phyloP scores from a whole-genome alignment of 2,329 filamentous ascomycete genomes.

The Cadophora sp. region DNA sequence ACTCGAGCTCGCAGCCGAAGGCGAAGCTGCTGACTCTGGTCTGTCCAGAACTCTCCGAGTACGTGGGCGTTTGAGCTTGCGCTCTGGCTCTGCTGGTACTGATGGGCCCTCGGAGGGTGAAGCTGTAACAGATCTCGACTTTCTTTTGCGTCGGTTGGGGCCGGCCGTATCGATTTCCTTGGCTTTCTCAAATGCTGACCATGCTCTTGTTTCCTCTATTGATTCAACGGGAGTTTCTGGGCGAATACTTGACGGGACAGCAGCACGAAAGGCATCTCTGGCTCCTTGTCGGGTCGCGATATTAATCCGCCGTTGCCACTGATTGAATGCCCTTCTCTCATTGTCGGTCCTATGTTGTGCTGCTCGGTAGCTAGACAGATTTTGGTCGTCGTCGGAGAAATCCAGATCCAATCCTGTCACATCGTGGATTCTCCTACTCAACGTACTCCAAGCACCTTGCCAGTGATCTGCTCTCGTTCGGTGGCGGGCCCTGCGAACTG shows the following conservation, averaged over 20 bases:
- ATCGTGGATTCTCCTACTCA: slow-evolving; percentile 68
- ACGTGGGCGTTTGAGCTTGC: slow-evolving; percentile 86
- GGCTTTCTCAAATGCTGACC: slow-evolving; percentile 89
- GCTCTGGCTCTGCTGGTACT: slow-evolving; percentile 71
- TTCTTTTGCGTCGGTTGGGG: slow-evolving; percentile 73
- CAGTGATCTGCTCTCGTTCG: slow-evolving; percentile 80
- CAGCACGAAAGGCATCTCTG: slow-evolving; percentile 72
- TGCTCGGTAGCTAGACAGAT: slow-evolving; percentile 58
- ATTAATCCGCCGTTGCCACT: slow-evolving; percentile 84
- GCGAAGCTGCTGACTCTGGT: slow-evolving; percentile 48
- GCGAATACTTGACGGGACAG: slow-evolving; percentile 67
- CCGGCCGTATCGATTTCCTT: slow-evolving; percentile 66
- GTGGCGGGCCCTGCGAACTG: slow-evolving; percentile 60
- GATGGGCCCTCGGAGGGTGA: slow-evolving; percentile 68
- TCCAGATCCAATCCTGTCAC: slow-evolving; percentile 79
- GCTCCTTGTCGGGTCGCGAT: slow-evolving; percentile 83
- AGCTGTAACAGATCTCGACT: slow-evolving; percentile 70
- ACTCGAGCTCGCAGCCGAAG: slow-evolving; percentile 45
- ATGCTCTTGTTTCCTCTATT: slow-evolving; percentile 79
- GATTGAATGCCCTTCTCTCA: slow-evolving; percentile 64
- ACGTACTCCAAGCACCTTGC: slow-evolving; percentile 82
- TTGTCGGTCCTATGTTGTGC: slow-evolving; percentile 55
- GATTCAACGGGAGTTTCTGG: slow-evolving; percentile 69
- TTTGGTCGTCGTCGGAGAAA: slow-evolving; percentile 77
- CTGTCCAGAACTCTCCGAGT: slow-evolving; percentile 70